Evolutionary conservation across 495 filamentous ascomycete genomes (phyloP).

Genomic region (Terfezia claveryi): DNA sequence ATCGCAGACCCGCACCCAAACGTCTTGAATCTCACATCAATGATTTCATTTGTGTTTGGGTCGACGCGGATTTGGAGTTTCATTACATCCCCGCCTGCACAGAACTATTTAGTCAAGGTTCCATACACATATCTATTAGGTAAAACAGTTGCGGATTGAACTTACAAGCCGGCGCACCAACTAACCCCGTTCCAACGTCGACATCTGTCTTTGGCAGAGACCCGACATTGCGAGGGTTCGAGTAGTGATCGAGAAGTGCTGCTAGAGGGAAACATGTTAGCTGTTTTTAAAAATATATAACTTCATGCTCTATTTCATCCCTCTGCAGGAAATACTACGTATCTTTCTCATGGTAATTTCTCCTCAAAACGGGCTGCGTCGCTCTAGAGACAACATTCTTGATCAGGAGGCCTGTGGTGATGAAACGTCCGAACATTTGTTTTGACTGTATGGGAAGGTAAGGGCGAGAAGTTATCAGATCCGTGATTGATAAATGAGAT

Average conservation of each 20-base stretch:
- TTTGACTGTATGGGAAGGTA: too few species aligned
- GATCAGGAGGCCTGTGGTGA: background rate
- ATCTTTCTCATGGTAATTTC: constrained; percentile 17
- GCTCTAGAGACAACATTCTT: background rate
- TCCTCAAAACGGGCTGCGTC: background rate
- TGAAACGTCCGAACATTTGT: background rate
- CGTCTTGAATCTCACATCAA: constrained; percentile 93
- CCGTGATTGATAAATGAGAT: too few species aligned
- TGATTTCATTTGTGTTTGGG: constrained; percentile 67
- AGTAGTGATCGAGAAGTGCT: constrained; percentile 73
- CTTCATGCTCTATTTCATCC: background rate
- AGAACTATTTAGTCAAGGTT: background rate
- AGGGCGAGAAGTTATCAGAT: too few species aligned
- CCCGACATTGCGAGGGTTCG: constrained; percentile 78
- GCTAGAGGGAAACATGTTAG: constrained; percentile 5
- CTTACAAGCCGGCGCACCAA: constrained; percentile 58
- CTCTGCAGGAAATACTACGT: constrained; percentile 1
- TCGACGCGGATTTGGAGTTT: constrained; percentile 97
- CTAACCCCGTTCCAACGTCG: constrained; percentile 86
- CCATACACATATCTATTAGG: background rate
- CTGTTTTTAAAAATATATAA: background rate
- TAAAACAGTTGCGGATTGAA: background rate
- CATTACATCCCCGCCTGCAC: constrained; percentile 71
- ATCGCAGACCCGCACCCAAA: constrained; percentile 96
- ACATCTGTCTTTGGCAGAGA: constrained; percentile 65